Evolutionary conservation across 169 alveolate genomes (phyloP), one percentile per base, ranked within the genome.

Genomic region (Plasmodium coatneyi): DNA sequence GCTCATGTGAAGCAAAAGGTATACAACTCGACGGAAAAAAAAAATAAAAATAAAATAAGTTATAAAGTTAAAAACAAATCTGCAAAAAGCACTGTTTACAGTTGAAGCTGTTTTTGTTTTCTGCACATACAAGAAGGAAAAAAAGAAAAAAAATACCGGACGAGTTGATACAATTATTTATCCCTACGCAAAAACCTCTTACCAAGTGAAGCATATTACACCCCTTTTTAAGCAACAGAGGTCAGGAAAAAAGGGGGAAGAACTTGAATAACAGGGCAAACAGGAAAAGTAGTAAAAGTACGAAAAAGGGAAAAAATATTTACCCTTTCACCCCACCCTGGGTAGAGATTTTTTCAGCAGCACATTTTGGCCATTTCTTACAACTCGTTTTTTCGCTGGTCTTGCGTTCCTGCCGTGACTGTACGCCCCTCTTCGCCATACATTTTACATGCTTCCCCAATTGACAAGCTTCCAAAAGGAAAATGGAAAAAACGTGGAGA

Each of bases 401-500:
- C 60, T 49, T 49, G 22, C 22, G 22, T 14, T 49, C 22, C 60
- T 49, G 22, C 60, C 60, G n/a, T 49, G 25, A 71, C 39, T 71
- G 16, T 71, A 19, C 41, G 41, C 5, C 54, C 19, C 25, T 32
- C 34, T 7, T 28, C 39, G n/a, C 39, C 9, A 16, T 81, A 56
- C 36, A 41, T n/a, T 80, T 80, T 80, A 41, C 32, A 3, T 1
- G 10, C 30, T 32, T 46, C 32, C 46, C 14, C 25, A 12, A n/a
- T 39, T 56, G 36, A 60, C 12, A 19, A 25, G 3, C 34, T 39
- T 22, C 32, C 16, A 39, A 39, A 83, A 70, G 41, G 76, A 83
- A 12, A 16, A 84, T 84, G 93, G 84, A 74, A 28, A 84, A 49
- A 14, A 30, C 86, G 3, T 84, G 93, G 93, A 84, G 93, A 10